Percentiles rank a stretch among this genome's conserved stretches.
These are phyloP conservation scores for Verticillium isaacii DNA, from an alignment of 2,329 filamentous ascomycete species.

Conservation along the genomic window DNA sequence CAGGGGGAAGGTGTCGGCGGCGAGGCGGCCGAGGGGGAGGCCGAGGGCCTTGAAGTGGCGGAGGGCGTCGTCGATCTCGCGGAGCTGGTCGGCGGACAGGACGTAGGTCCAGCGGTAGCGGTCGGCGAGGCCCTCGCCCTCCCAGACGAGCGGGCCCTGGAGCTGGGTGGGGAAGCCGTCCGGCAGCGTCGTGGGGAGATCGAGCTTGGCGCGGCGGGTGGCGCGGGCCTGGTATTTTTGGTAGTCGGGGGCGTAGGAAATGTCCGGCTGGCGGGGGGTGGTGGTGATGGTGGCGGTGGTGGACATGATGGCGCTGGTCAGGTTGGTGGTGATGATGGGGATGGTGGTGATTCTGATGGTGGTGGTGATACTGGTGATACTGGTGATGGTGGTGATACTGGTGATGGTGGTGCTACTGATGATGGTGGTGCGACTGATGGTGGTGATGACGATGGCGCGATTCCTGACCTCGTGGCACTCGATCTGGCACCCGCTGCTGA, in stretches of 20 bases:
- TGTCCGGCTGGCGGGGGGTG: slow-evolving; percentile 49
- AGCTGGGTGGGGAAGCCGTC: slow-evolving; percentile 45
- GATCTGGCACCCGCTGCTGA: no score
- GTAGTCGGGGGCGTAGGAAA: slow-evolving; percentile 49
- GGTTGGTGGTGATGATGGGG: slow-evolving; percentile 3
- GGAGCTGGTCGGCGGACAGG: slow-evolving; percentile 38
- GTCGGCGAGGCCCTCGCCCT: slow-evolving; percentile 41
- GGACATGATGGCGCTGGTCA: no score
- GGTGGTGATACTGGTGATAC: neutral
- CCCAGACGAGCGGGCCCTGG: slow-evolving; percentile 50
- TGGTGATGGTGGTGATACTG: neutral
- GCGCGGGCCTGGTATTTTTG: slow-evolving; percentile 48
- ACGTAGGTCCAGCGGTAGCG: slow-evolving; percentile 50
- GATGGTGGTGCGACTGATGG: no score
- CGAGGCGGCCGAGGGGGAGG: slow-evolving; percentile 35
- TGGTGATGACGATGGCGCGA: no score
- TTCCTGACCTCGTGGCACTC: no score
- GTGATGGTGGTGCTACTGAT: neutral
- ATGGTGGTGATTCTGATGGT: neutral
- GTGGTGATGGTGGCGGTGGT: neutral
- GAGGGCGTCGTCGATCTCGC: slow-evolving; percentile 34
- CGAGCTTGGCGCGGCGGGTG: slow-evolving; percentile 36
- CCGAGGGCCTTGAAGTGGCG: slow-evolving; percentile 21
- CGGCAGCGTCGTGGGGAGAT: slow-evolving; percentile 37
- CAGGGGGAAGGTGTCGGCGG: slow-evolving; percentile 49